Percentiles rank a stretch among this genome's conserved stretches.
phyloP scores from a whole-genome alignment of 2,329 filamentous ascomycete genomes.

The Beauveria sp. region DNA sequence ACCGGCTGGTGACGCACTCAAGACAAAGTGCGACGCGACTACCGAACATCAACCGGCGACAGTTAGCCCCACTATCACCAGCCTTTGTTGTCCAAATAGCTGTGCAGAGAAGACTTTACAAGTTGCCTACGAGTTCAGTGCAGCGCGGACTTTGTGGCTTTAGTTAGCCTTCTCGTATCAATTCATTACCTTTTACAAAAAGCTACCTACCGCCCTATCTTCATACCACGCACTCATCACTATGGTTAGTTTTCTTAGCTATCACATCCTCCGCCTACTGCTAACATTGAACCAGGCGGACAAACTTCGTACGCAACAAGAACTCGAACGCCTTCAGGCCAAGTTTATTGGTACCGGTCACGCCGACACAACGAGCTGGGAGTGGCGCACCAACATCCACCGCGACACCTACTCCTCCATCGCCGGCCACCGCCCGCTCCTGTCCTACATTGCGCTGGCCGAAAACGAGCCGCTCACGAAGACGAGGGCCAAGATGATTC shows the following conservation, averaged over 20 bases:
- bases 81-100: not conserved
- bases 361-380: constrained; percentile 93
- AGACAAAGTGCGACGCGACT: constrained; percentile 1
- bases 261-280: not conserved
- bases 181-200: no score
- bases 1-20: not conserved
- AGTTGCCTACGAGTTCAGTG: no score
- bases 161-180: not conserved
- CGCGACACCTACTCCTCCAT: constrained; percentile 89
- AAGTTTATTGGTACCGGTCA: constrained; percentile 95
- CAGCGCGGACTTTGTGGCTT: not conserved
- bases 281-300: constrained; percentile 57
- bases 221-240: not conserved
- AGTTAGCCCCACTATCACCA: constrained; percentile 1
- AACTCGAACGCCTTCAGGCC: constrained; percentile 92
- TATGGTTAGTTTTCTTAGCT: constrained; percentile 18
- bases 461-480: constrained; percentile 79
- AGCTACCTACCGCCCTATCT: no score
- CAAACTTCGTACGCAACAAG: constrained; percentile 94
- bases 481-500: constrained; percentile 71
- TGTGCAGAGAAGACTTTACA: not conserved
- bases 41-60: constrained; percentile 6
- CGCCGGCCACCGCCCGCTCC: constrained; percentile 78
- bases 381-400: constrained; percentile 93
- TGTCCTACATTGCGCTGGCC: constrained; percentile 84